Base-by-base conservation (phyloP, 2,329 filamentous ascomycete genomes). In the Truncatella angustata region DNA sequence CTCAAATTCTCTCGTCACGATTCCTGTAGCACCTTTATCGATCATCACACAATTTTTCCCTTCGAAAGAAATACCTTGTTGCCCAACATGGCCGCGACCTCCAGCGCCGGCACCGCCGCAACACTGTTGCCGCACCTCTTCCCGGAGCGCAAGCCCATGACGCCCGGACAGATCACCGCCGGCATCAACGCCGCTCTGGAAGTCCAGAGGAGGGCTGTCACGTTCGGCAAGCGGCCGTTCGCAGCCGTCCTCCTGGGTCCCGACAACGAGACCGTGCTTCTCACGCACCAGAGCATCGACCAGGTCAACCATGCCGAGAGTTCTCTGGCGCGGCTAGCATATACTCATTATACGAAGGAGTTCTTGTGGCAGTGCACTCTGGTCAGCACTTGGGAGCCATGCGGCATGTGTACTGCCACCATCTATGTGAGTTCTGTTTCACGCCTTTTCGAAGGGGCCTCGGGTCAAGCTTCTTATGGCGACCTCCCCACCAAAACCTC, bases 351-450 rank as follows among this genome's bases (percentile, higher is more conserved):
- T 57, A 64, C 70, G 3, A 73, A 75, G 54, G 67, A 70, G 12
- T 81, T 74, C 57, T 68, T 81, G 2, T 75, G 73, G 65, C 60
- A 59, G 34, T 80, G 76, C 58, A 79, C 77, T 0, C 61, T 80
- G 35, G 73, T 79, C 43, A 75, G 72, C 20, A 80, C 77, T 10
- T 80, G 78, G 77, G 78, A 81, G 61, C 78, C 78, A 2, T 81
- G 78, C 54, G 76, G 75, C 18, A 80, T 81, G 77, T 81, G 77
- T 58, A 66, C 68, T 50, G 60, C 57, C 18, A 63, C 60, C 12
- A 54, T 61, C 5, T 64, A 62, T 53, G 58, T 63, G 36, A 44
- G 60, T 54, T n/a, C 21, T 49, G 26, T 43, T n/a, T n/a, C n/a
- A n/a, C n/a, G 6, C 9, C 20, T 23, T 28, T 21, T n/a, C 14